Base-by-base conservation (phyloP, 805 yeast genomes). In the Wickerhamomyces queroliae region DNA sequence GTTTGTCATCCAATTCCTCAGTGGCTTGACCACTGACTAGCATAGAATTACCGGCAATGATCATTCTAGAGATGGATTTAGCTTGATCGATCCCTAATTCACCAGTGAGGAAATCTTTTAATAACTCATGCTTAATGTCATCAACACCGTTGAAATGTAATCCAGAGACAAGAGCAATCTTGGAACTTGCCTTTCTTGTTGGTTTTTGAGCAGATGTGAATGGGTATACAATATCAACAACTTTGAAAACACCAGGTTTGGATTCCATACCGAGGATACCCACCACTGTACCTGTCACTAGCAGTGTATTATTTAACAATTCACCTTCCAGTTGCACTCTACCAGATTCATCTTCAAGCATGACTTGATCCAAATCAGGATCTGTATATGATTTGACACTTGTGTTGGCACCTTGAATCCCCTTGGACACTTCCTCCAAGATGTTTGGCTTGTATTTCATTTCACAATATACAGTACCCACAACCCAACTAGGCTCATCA, bases 261-360 rank as follows among this genome's bases (percentile, higher is more conserved):
- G 83, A 70, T 56, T 90, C 96, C 64, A 86, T 79, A 1, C 99
- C 99, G 10, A 89, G 58, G 1, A 89, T 74, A 0, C 91, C 98
- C 7, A 89, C 77, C 0, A 90, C 82, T n/a, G 80, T 73, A 4
- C 99, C 99, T 0, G 97, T 93, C 0, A 90, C 95, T 20, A 91
- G 66, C 3, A 82, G 72, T 16, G 75, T 67, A 7, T 59, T 55
- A 37, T 67, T 65, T 32, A 84, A 69, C 24, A 80, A 59, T 15
- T 73, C 70, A 20, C 88, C 90, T 36, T 76, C 79, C 18, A 93
- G 62, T 24, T 78, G 58, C 7, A 95, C 81, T 37, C 99, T 69
- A 3, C 99, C 99, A 40, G 89, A 79, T 53, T 89, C 96, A 61
- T 93, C 99, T 59, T 93, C 98, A 26, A 93, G 58, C 81, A 80